A percentile compares a stretch with the other conserved stretches of the same genome.
Conservation (phyloP, 495 filamentous ascomycete genomes). For the Aspergillus ostianus region DNA sequence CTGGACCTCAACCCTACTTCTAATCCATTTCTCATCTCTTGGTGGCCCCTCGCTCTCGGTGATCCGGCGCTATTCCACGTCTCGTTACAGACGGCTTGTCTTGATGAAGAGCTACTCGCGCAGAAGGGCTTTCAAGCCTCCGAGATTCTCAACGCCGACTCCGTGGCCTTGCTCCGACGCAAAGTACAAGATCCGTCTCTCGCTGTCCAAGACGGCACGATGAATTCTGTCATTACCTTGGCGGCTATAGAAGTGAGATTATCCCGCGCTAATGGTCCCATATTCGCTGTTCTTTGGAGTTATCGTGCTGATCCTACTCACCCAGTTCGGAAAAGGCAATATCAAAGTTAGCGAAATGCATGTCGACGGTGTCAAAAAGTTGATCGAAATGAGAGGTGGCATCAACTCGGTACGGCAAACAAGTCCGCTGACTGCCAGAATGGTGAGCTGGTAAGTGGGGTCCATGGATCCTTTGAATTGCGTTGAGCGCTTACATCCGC, state of each 20-base stretch:
- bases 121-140: constrained; percentile 47
- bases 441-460: constrained; percentile 47
- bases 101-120: constrained; percentile 49
- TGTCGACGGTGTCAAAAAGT: constrained; percentile 46
- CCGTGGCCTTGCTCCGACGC: constrained; percentile 42
- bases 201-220: constrained; percentile 51
- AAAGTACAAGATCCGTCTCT: constrained; percentile 42
- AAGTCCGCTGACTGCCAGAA: constrained; percentile 50
- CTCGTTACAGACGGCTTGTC: constrained; percentile 51
- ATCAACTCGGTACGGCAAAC: constrained; percentile 44
- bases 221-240: constrained; percentile 54
- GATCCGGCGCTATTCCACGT: constrained; percentile 55
- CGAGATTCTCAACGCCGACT: constrained; percentile 52
- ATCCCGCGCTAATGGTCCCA: background rate
- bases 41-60: constrained; percentile 52
- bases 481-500: constrained; percentile 9
- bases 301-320: background rate
- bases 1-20: constrained; percentile 46
- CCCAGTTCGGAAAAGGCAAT: constrained; percentile 51
- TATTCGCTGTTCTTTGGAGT: background rate
- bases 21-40: constrained; percentile 53
- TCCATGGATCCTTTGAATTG: too few species aligned
- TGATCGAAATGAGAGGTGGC: constrained; percentile 48
- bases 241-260: constrained; percentile 49
- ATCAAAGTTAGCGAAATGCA: constrained; percentile 42